Conservation (phyloP, 73 alveolate genomes). For the Paramecium biaurelia region DNA sequence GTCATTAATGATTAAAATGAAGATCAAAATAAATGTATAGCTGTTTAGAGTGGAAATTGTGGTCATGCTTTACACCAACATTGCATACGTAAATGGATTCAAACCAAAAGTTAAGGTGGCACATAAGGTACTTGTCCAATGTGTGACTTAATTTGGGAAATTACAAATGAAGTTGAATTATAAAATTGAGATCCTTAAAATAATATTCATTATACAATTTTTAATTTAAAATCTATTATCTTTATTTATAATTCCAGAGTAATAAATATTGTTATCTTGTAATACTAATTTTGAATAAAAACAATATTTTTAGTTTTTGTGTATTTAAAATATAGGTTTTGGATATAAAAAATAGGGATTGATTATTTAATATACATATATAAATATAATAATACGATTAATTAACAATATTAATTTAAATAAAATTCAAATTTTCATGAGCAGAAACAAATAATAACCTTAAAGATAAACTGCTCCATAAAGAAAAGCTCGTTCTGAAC, state of each 20-base stretch:
- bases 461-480: background rate
- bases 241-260: too few relatives aligned
- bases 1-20: background rate
- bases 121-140: background rate
- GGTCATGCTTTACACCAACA: background rate
- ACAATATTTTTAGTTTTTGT: too few relatives aligned
- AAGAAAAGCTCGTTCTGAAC: slow-evolving; percentile 76
- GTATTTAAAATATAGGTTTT: too few relatives aligned
- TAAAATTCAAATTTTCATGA: slow-evolving; percentile 8
- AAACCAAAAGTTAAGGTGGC: background rate
- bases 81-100: background rate
- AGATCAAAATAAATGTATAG: background rate
- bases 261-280: too few relatives aligned
- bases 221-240: background rate
- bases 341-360: background rate
- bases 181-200: background rate
- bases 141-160: background rate
- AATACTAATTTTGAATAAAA: too few relatives aligned
- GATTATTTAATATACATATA: background rate
- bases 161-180: background rate
- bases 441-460: slow-evolving; percentile 19
- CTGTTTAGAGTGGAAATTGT: background rate
- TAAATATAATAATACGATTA: background rate
- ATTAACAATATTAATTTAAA: slow-evolving; percentile 10
- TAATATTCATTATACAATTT: background rate